These are phyloP conservation scores for Somion occarium DNA, from an alignment of 1,284 basidiomycete species.

Conservation along the genomic window DNA sequence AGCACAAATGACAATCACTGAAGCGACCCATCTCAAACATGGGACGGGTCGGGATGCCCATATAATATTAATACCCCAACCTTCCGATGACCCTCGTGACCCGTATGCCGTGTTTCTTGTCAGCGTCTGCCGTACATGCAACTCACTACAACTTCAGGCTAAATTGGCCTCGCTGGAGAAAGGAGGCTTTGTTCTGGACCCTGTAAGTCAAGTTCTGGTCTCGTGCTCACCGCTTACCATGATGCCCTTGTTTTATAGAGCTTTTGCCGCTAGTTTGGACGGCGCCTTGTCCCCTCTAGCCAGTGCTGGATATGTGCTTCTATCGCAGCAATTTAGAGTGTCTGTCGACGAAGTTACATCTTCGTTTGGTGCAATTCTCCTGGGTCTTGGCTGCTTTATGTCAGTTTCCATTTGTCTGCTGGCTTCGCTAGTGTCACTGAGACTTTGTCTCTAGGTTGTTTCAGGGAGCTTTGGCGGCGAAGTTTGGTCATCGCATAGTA, in stretches of 20 bases:
- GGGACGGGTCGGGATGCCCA: conserved; percentile 36
- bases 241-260: conserved; percentile 18
- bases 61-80: conserved; percentile 40
- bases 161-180: conserved; percentile 43
- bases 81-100: conserved; percentile 39
- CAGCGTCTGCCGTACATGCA: neutral
- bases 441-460: conserved; percentile 27
- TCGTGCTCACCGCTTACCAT: neutral
- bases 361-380: conserved; percentile 34
- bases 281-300: conserved; percentile 40
- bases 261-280: conserved; percentile 37
- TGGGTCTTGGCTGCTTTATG: conserved; percentile 38
- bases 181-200: conserved; percentile 41
- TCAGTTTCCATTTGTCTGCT: conserved; percentile 13
- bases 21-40: conserved; percentile 31
- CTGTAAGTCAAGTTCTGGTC: conserved; percentile 21
- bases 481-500: conserved; percentile 41
- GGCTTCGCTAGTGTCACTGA: neutral
- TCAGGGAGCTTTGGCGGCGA: conserved; percentile 37
- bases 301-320: conserved; percentile 36
- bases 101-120: conserved; percentile 25
- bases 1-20: conserved; percentile 30
- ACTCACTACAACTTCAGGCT: conserved; percentile 22
- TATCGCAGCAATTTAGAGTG: conserved; percentile 34
- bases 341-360: conserved; percentile 38